These are phyloP conservation scores for Apophysomyces sp. DNA, from an alignment of 371 early-diverging fungal species.

Conservation along the genomic window DNA sequence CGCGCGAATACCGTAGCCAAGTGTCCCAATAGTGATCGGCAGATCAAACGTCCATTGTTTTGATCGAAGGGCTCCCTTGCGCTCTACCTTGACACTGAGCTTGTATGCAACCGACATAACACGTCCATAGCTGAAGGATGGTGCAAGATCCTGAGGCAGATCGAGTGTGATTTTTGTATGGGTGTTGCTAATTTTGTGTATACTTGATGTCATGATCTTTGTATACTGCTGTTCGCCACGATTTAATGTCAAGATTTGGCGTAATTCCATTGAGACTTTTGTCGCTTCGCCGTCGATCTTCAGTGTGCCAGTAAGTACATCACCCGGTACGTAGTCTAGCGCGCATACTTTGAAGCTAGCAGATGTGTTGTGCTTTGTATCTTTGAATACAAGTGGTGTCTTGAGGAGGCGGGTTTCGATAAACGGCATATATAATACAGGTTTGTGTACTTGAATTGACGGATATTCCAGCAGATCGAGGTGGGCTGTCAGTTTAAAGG, in stretches of 20 bases:
- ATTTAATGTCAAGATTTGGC: neutral
- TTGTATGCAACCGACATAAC: neutral
- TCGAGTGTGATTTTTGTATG: neutral
- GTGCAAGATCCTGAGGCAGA: neutral
- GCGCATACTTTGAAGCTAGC: constrained; percentile 13
- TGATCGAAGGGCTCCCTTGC: neutral
- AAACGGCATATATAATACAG: constrained; percentile 33
- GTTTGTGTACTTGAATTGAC: neutral
- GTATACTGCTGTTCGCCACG: neutral
- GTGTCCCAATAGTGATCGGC: constrained; percentile 31
- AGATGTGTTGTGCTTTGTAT: neutral
- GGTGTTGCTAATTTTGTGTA: neutral
- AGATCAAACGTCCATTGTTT: constrained; percentile 10
- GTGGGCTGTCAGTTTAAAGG: constrained; percentile 28
- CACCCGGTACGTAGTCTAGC: constrained; percentile 32
- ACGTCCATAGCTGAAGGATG: constrained; percentile 3
- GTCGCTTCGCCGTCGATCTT: neutral
- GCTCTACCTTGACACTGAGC: neutral
- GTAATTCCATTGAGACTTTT: neutral
- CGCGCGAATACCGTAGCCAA: constrained; percentile 29
- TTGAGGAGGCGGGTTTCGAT: constrained; percentile 35
- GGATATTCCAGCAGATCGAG: constrained; percentile 13
- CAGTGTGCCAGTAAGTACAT: constrained; percentile 9
- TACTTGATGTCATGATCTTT: neutral
- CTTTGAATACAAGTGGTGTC: constrained; percentile 13